Percentiles rank a stretch among this genome's conserved stretches.
Evolutionary conservation across 2,329 filamentous ascomycete species (phyloP).

Genomic region (Fusarium clavum): DNA sequence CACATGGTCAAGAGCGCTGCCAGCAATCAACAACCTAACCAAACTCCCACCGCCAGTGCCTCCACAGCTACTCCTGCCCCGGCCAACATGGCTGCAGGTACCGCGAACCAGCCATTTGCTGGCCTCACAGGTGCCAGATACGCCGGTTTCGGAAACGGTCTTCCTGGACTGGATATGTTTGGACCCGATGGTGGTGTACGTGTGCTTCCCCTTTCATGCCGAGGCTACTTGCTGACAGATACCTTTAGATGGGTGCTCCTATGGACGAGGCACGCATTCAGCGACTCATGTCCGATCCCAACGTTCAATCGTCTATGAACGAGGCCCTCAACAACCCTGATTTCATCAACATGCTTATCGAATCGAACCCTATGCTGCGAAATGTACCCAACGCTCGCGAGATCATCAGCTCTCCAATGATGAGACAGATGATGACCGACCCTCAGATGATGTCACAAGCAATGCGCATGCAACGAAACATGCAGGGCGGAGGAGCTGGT

Average conservation of each 20-base stretch:
- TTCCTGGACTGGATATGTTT: conserved; percentile 89
- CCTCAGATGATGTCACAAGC: conserved; percentile 86
- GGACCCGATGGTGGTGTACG: conserved; percentile 93
- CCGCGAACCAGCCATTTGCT: conserved; percentile 89
- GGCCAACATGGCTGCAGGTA: conserved; percentile 83
- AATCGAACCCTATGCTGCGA: conserved; percentile 85
- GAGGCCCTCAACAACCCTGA: conserved; percentile 96
- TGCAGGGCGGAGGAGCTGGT: conserved; percentile 65
- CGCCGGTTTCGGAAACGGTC: conserved; percentile 83
- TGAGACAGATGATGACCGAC: conserved; percentile 93
- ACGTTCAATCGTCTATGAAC: conserved; percentile 87
- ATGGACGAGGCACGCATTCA: conserved; percentile 83
- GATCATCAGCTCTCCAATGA: conserved; percentile 87
- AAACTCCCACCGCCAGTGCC: conserved; percentile 50
- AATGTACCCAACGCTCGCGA: conserved; percentile 81
- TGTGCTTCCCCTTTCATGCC: conserved; percentile 41
- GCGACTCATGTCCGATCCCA: conserved; percentile 88
- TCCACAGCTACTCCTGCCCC: conserved; percentile 62
- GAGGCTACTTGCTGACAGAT: conserved; percentile 19
- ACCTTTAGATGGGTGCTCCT: conserved; percentile 84
- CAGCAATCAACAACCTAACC: conserved; percentile 72
- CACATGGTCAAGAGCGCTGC: conserved; percentile 97
- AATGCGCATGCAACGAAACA: conserved; percentile 82
- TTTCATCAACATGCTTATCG: conserved; percentile 94
- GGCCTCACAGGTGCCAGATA: conserved; percentile 93